Base-by-base conservation (phyloP, 176 grass and related monocot species). In the Typha latifolia region DNA sequence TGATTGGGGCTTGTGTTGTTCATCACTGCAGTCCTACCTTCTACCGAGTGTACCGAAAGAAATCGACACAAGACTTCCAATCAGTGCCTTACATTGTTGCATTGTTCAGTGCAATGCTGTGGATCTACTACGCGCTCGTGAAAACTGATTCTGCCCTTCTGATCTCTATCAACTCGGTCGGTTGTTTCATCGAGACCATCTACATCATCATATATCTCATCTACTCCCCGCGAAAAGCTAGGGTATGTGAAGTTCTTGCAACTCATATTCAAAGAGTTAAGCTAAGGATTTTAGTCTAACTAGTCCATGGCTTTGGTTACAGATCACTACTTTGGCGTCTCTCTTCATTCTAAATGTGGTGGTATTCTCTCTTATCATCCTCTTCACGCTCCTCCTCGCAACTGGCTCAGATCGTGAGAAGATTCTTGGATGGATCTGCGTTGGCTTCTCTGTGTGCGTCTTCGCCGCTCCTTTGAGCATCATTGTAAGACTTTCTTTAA, bases 1-100 rank as follows among this genome's bases (percentile, higher is more conserved):
- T 32, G 27, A 65, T 15, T 14, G n/a, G 3, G 1, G 0, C 27
- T 51, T 48, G 22, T 2, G 12, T 73, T 18, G 9, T 65, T 29
- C 29, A 68, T 74, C 12, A 48, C 6, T 31, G 13, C 82, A 96
- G 91, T 62, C 85, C 92, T 20, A 96, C 92, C 32, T 96, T 96
- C 80, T 91, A 88, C 70, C 83, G 92, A 34, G 85, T 96, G 67
- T 91, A 78, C 78, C 74, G 77, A 22, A 91, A 84, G 80, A 96
- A 89, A 82, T 89, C 92, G 47, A 96, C 85, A 12, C 88, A 96
- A 67, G 88, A 85, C 0, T 96, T 91, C 78, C 87, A 84, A 51
- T 96, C 87, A 50, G 75, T 86, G 21, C 92, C 92, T 3, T 96
- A 96, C 69, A 47, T 96, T 14, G 92, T 96, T 56, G 82, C 88